These are phyloP conservation scores for Penicillium salamii DNA, from an alignment of 495 filamentous ascomycete genomes.

Conservation along the genomic window DNA sequence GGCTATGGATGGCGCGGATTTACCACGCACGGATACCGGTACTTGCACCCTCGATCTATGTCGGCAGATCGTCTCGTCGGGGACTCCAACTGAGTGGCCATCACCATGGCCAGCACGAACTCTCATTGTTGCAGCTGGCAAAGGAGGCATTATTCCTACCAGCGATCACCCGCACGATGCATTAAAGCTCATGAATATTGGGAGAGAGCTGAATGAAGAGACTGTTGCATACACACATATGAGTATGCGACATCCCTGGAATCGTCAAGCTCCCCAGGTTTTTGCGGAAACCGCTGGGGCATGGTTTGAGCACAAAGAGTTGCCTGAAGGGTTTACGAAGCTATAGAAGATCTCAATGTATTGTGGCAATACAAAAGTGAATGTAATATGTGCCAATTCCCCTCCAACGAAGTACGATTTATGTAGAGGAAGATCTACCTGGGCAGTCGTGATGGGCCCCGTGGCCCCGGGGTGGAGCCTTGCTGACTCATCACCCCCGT, in stretches of 20 bases:
- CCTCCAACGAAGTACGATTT: too few species aligned
- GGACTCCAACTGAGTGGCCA: background rate
- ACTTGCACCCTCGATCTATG: constrained; percentile 1
- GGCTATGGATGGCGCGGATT: constrained; percentile 14
- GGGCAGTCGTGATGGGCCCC: too few species aligned
- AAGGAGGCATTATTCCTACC: constrained; percentile 2
- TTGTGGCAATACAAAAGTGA: too few species aligned
- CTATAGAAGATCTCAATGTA: too few species aligned
- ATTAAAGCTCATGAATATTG: constrained; percentile 1
- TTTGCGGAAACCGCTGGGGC: constrained; percentile 11
- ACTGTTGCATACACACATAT: constrained; percentile 9
- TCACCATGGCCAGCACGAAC: constrained; percentile 1
- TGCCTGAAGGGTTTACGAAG: constrained; percentile 13
- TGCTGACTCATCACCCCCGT: background rate
- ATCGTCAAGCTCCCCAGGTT: constrained; percentile 7
- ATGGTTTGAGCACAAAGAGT: constrained; percentile 7
- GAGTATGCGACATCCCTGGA: constrained; percentile 15
- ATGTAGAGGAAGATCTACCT: too few species aligned
- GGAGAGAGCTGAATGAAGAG: background rate
- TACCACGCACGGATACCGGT: constrained; percentile 1
- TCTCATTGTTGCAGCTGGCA: constrained; percentile 6
- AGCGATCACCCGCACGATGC: constrained; percentile 1
- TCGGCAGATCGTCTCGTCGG: background rate
- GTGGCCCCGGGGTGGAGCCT: too few species aligned
- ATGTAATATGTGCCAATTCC: too few species aligned